These are phyloP conservation scores for Botrytis medusae DNA, from an alignment of 2,329 filamentous ascomycete species.

Conservation along the genomic window DNA sequence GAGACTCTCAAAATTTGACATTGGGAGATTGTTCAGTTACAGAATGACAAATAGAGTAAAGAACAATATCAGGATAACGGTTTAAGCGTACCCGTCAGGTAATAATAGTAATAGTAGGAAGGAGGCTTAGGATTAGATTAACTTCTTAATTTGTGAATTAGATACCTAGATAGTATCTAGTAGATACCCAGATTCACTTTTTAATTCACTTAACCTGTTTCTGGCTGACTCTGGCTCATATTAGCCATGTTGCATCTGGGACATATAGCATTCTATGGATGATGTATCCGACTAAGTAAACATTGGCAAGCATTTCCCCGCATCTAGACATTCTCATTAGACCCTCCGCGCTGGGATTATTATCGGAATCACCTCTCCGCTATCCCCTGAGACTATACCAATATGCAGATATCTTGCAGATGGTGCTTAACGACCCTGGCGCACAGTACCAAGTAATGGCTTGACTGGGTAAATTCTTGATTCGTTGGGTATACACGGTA, in stretches of 20 bases:
- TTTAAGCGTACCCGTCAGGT: slow-evolving; percentile 1
- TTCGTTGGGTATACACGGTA: slow-evolving; percentile 21
- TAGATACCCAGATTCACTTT: not conserved
- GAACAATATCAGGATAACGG: not conserved
- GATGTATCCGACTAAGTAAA: not conserved
- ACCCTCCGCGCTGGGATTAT: not conserved
- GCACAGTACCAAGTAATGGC: not conserved
- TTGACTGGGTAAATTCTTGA: slow-evolving; percentile 17
- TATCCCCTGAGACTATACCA: slow-evolving; percentile 5
- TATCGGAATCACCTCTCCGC: slow-evolving; percentile 10
- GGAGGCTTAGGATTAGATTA: slow-evolving; percentile 3
- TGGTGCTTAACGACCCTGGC: not conserved
- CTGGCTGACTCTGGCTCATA: not conserved
- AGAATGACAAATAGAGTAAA: slow-evolving; percentile 8
- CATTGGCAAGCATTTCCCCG: slow-evolving; percentile 17
- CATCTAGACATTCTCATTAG: slow-evolving; percentile 6
- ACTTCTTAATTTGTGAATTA: not conserved
- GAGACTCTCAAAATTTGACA: slow-evolving; percentile 3
- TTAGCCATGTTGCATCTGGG: not conserved
- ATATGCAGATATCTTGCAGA: slow-evolving; percentile 13
- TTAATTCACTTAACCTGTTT: not conserved
- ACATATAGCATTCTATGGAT: not conserved
- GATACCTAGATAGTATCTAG: too few relatives aligned
- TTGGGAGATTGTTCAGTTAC: not conserved
- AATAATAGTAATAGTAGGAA: too few relatives aligned